Evolutionary conservation across 208 protist genomes (phyloP).

Genomic region (Porcisia hertigi): DNA sequence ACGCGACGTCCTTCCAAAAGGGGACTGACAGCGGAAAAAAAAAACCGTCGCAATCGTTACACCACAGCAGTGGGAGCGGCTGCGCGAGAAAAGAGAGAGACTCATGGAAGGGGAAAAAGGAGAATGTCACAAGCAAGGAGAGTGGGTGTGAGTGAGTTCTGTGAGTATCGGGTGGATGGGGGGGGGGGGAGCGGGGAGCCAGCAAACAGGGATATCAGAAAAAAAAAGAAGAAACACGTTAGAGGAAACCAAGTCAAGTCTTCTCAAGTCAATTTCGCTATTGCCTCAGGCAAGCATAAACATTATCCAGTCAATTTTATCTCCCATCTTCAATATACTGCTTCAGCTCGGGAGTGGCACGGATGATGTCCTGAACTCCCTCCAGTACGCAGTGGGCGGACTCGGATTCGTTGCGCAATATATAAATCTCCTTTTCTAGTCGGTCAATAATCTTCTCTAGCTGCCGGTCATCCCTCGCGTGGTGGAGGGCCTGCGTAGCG

Average conservation of each 20-base stretch:
- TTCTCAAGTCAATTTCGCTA: neutral
- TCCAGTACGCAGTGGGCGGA: conserved; percentile 11
- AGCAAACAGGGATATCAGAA: too few species aligned
- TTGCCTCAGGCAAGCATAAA: neutral
- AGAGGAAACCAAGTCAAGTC: too few species aligned
- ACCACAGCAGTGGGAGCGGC: neutral
- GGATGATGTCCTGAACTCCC: conserved; percentile 11
- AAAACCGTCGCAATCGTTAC: neutral
- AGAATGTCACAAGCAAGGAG: too few species aligned
- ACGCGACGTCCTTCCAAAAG: neutral
- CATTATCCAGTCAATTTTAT: neutral
- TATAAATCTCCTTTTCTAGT: conserved; percentile 18
- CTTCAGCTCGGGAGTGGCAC: conserved; percentile 4
- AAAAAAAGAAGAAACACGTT: too few species aligned
- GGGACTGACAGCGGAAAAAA: neutral
- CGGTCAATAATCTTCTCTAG: conserved; percentile 19
- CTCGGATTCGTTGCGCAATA: conserved; percentile 15
- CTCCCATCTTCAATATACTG: conserved; percentile 13
- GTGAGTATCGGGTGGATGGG: too few species aligned
- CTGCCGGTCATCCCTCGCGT: conserved; percentile 16
- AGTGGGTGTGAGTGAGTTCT: too few species aligned
- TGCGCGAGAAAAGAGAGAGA: neutral
- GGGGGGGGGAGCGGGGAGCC: too few species aligned
- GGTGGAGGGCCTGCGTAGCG: conserved; percentile 11
- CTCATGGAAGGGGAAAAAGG: neutral